These are phyloP conservation scores for Pseudoneurospora amorphoporcata DNA, from an alignment of 495 filamentous ascomycete genomes.

Conservation along the genomic window DNA sequence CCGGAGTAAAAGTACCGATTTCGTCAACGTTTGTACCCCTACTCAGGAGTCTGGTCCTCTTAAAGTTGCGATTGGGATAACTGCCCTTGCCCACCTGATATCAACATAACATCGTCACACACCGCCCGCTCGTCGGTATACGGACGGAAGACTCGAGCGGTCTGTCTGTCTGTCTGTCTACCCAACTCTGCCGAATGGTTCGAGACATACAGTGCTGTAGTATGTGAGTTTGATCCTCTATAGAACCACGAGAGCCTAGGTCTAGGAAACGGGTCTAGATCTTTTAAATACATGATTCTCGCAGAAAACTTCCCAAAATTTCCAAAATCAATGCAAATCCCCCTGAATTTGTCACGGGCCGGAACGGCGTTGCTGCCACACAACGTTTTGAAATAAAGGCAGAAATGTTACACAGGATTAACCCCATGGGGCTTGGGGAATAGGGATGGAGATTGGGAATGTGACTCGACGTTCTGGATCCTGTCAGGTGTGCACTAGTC, in stretches of 20 bases:
- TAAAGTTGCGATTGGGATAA: background rate
- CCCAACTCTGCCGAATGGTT: too few relatives aligned
- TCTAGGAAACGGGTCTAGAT: slow-evolving; percentile 1
- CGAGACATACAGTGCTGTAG: background rate
- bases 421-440: background rate
- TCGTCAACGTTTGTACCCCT: background rate
- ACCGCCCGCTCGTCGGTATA: background rate
- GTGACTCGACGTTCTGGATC: background rate
- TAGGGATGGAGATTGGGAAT: background rate
- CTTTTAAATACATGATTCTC: background rate
- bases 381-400: background rate
- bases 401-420: background rate
- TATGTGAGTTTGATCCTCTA: too few relatives aligned
- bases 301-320: background rate
- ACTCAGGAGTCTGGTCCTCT: background rate
- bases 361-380: background rate
- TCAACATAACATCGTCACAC: background rate
- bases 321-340: too few relatives aligned
- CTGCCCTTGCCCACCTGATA: background rate
- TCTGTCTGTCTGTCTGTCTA: too few relatives aligned
- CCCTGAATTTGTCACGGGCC: background rate
- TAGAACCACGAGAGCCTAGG: background rate
- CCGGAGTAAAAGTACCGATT: background rate
- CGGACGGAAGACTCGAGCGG: too few relatives aligned
- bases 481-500: background rate